Conservation (phyloP, 805 yeast species). For the Candida silvicultrix region DNA sequence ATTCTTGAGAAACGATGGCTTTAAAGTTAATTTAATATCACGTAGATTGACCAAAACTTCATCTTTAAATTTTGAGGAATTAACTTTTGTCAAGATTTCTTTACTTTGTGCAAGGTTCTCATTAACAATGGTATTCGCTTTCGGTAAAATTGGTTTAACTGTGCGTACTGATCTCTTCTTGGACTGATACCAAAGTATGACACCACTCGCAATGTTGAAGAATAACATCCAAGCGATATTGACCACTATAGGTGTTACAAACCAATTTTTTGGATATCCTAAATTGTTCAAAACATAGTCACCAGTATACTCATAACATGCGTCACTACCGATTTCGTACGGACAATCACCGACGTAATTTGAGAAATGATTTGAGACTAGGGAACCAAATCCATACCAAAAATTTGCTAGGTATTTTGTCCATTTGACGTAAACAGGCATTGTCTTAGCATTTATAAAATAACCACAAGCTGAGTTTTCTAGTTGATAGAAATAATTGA, state of each 20-base stretch:
- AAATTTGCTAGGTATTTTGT: conserved; percentile 67
- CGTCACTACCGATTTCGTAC: conserved; percentile 17
- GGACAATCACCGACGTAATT: conserved; percentile 59
- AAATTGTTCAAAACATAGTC: conserved; percentile 42
- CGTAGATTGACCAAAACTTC: not conserved
- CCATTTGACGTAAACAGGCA: conserved; percentile 89
- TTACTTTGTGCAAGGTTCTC: not conserved
- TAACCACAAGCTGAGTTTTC: conserved; percentile 80
- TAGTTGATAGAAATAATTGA: conserved; percentile 27
- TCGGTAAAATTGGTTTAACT: conserved; percentile 18
- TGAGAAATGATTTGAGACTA: conserved; percentile 59
- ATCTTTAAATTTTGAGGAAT: not conserved
- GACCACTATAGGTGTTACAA: conserved; percentile 55
- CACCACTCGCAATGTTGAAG: conserved; percentile 40
- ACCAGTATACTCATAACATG: conserved; percentile 49
- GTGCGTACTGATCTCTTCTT: conserved; percentile 26
- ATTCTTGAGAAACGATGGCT: not conserved
- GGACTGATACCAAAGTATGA: conserved; percentile 35
- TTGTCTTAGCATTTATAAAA: conserved; percentile 61
- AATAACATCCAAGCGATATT: conserved; percentile 54
- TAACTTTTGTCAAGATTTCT: not conserved
- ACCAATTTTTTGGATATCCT: conserved; percentile 65
- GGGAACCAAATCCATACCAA: conserved; percentile 75
- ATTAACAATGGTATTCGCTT: not conserved
- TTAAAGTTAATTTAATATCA: not conserved